Percentiles rank a stretch among this genome's conserved stretches.
Conservation (phyloP, 345 rosid species). For the Brassica napus region Da-Ae NC_063441.1:13624501-13625000, state of each 20-base stretch:
- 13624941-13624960: background rate
- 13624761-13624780: background rate
- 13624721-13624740: conserved; percentile 25
- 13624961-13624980: background rate
- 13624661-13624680: background rate
- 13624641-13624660: too few relatives aligned
- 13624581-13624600: background rate
- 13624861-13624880: background rate
- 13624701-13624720: conserved; percentile 36
- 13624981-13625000: too few relatives aligned
- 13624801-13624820: background rate
- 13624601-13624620: background rate
- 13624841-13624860: background rate
- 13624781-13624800: conserved; percentile 8
- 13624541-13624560: background rate
- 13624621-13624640: background rate
- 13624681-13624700: conserved; percentile 38
- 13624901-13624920: background rate
- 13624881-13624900: background rate
- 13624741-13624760: conserved; percentile 9
- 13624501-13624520: background rate
- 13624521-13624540: background rate
- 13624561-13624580: background rate
- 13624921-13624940: background rate
- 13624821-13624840: background rate